These are phyloP conservation scores for Gaultheria prostrata DNA, from an alignment of 148 eudicot species.

Conservation along the genomic window DNA sequence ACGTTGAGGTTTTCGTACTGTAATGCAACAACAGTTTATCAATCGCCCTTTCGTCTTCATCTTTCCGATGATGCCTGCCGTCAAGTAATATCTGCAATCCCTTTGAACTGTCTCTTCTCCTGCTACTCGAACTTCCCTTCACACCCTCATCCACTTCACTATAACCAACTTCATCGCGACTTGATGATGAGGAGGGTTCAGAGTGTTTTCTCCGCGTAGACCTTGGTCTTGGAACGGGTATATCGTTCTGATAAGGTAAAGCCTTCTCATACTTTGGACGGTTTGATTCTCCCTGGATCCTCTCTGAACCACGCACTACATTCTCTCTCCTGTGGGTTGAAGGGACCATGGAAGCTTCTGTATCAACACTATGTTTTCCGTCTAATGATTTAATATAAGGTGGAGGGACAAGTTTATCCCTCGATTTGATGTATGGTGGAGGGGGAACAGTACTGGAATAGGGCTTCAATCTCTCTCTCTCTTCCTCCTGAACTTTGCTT, in stretches of 20 bases:
- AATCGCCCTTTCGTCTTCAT: slow-evolving; percentile 73
- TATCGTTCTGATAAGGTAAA: slow-evolving; percentile 40
- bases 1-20: slow-evolving; percentile 60
- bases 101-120: slow-evolving; percentile 76
- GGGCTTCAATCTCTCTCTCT: slow-evolving; percentile 40
- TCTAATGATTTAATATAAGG: slow-evolving; percentile 66
- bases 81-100: slow-evolving; percentile 67
- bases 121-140: slow-evolving; percentile 58
- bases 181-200: slow-evolving; percentile 48
- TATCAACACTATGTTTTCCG: slow-evolving; percentile 28
- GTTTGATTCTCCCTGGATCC: slow-evolving; percentile 26
- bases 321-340: slow-evolving; percentile 28
- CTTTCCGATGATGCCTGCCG: slow-evolving; percentile 46
- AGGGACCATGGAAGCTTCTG: slow-evolving; percentile 29
- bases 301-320: slow-evolving; percentile 28
- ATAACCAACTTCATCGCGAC: slow-evolving; percentile 26
- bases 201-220: slow-evolving; percentile 64
- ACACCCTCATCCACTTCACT: slow-evolving; percentile 50
- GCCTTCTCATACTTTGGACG: slow-evolving; percentile 29
- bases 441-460: slow-evolving; percentile 35
- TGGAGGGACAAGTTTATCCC: slow-evolving; percentile 52
- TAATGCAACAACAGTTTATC: slow-evolving; percentile 82
- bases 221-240: slow-evolving; percentile 61
- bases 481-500: slow-evolving; percentile 37
- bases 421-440: slow-evolving; percentile 49